These are phyloP conservation scores for Boletellus emodensis DNA, from an alignment of 768 basidiomycete species.

Conservation along the genomic window DNA sequence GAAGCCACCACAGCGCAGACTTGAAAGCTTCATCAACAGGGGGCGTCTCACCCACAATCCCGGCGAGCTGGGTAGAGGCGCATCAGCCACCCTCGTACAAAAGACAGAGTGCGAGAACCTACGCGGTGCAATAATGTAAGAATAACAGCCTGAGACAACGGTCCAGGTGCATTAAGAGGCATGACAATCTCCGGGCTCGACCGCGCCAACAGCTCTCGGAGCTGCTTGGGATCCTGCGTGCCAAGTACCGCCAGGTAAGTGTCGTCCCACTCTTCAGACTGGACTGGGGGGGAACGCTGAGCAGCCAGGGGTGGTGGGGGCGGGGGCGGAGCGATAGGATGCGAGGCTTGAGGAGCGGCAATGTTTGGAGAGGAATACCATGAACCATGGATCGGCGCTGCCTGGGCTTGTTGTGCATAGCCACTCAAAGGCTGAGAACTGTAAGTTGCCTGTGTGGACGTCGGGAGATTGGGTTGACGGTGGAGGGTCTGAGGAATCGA, in stretches of 20 bases:
- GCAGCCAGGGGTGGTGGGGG: slow-evolving; percentile 38
- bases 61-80: slow-evolving; percentile 52
- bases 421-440: slow-evolving; percentile 30
- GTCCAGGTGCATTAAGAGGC: slow-evolving; percentile 64
- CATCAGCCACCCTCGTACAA: not conserved
- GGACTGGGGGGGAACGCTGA: slow-evolving; percentile 49
- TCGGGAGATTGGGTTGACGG: slow-evolving; percentile 33
- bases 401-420: slow-evolving; percentile 33
- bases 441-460: slow-evolving; percentile 35
- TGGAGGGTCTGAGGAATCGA: slow-evolving; percentile 36
- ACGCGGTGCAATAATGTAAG: slow-evolving; percentile 81
- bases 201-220: slow-evolving; percentile 67
- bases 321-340: slow-evolving; percentile 68
- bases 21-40: slow-evolving; percentile 81
- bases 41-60: slow-evolving; percentile 68
- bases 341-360: slow-evolving; percentile 79
- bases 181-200: slow-evolving; percentile 79
- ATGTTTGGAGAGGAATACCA: slow-evolving; percentile 63
- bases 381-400: slow-evolving; percentile 26
- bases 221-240: slow-evolving; percentile 68
- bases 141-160: slow-evolving; percentile 80
- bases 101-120: slow-evolving; percentile 29
- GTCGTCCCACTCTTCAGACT: slow-evolving; percentile 80
- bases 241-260: slow-evolving; percentile 73
- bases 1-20: slow-evolving; percentile 82